Conservation (phyloP, 768 basidiomycete species). For the Pleurotus tuber-regium region DNA sequence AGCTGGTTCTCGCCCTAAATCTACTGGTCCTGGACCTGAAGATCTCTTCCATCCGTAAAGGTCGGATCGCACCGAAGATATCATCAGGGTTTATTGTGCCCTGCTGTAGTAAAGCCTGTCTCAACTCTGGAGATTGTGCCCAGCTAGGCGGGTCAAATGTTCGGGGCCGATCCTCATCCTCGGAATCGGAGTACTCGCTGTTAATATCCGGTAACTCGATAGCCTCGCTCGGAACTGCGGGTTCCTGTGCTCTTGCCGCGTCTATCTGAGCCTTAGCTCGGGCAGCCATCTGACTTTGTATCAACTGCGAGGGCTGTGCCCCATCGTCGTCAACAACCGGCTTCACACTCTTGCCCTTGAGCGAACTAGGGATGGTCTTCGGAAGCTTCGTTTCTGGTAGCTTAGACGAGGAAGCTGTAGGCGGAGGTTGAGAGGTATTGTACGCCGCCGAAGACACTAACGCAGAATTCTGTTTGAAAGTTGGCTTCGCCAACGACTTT, state of each 20-base stretch:
- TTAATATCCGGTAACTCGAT: conserved; percentile 95
- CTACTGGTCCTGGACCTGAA: conserved; percentile 77
- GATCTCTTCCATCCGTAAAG: conserved; percentile 89
- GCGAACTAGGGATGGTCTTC: conserved; percentile 25
- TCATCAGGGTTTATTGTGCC: conserved; percentile 87
- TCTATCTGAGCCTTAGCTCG: conserved; percentile 66
- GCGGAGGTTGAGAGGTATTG: conserved; percentile 34
- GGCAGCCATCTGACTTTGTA: conserved; percentile 71
- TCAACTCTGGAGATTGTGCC: conserved; percentile 89
- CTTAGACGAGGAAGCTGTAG: conserved; percentile 26
- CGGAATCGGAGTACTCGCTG: conserved; percentile 96
- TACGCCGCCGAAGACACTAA: conserved; percentile 36
- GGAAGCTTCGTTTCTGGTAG: conserved; percentile 22
- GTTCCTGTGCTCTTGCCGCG: conserved; percentile 47
- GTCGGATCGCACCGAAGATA: conserved; percentile 87
- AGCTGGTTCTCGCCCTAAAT: conserved; percentile 88
- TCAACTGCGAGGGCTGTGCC: conserved; percentile 57
- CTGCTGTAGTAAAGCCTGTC: conserved; percentile 76
- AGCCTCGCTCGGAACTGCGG: conserved; percentile 64
- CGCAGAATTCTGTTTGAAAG: conserved; percentile 34
- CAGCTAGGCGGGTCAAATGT: conserved; percentile 80
- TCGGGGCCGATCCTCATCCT: conserved; percentile 77
- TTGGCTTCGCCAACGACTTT: conserved; percentile 47
- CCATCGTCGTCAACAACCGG: conserved; percentile 46
- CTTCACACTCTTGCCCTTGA: conserved; percentile 44